Evolutionary conservation across 192 early-diverging fungal species (phyloP), one percentile per base, ranked within the genome.

Genomic region (Pecoramyces ruminantium): DNA sequence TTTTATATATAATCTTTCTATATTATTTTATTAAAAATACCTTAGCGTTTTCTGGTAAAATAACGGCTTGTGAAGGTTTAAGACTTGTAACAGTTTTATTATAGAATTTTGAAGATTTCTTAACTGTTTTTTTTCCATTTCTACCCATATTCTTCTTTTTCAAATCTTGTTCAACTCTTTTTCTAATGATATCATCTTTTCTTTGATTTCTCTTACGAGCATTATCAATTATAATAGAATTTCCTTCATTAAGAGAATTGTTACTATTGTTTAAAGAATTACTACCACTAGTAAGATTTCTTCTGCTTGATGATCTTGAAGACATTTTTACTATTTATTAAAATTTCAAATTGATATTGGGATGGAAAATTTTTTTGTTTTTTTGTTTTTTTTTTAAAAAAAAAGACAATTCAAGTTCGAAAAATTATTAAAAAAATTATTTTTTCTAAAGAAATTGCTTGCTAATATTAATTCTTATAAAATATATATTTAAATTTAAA

Each of bases 181-280:
- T 86, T 21, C 86, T 82, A 42, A 90, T 87, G n/a, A 81, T 81
- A 40, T 90, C 89, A 78, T 90, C 89, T 80, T 86, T 81, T 29
- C 81, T 80, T 82, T 83, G 84, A 79, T 87, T 86, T 16, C 85
- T 79, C 77, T 67, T 79, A 29, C 86, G 82, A 27, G 80, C 34
- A 78, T 81, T 51, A 51, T 51, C 42, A 51, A 51, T 51, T 51
- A 51, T 21, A 4, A 51, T 13, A 21, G 42, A 51, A 51, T 51
- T 51, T 34, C 30, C 30, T 34, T 34, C 30, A 34, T 34, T 34
- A 6, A 34, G 11, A 11, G 30, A 34, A 34, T 3, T 6, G 11
- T 34, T 34, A 34, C 30, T 34, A 34, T 34, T 34, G 11, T 34
- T 34, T 34, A 34, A 34, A 34, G 30, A 6, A 34, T 3, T 34